Conservation (phyloP, 75 land plant genomes). For the Pseudotsuga menziesii region DNA sequence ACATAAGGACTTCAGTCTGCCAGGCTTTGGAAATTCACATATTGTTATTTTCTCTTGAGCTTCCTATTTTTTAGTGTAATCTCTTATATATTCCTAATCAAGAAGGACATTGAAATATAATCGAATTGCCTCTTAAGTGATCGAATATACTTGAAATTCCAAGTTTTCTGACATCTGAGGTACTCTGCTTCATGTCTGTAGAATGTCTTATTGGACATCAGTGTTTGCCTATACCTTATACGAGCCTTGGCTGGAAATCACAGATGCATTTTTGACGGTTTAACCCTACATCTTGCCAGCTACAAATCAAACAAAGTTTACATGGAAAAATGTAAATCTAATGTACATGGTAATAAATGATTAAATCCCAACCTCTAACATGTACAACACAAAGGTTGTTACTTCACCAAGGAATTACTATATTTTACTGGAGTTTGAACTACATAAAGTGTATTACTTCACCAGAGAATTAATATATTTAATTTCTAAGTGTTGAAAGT, state of each 20-base stretch:
- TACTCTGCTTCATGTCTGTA: neutral
- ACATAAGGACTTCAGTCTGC: too few species aligned
- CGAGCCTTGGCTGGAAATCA: neutral
- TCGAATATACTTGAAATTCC: neutral
- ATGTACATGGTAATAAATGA: too few species aligned
- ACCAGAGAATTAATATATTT: neutral
- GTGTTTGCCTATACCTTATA: neutral
- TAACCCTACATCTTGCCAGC: too few species aligned
- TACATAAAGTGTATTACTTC: neutral
- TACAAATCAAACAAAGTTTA: too few species aligned
- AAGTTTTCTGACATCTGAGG: neutral
- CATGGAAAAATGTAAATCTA: too few species aligned
- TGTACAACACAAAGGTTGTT: neutral
- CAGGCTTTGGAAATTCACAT: too few species aligned
- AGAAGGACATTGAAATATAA: too few species aligned
- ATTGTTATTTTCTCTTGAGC: neutral
- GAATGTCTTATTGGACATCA: neutral
- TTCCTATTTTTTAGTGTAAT: too few species aligned
- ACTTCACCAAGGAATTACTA: neutral
- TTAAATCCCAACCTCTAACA: neutral
- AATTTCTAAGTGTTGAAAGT: neutral
- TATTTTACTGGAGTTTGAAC: neutral
- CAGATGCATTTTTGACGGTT: neutral
- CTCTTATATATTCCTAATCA: too few species aligned
- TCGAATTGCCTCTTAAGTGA: too few species aligned